Base-by-base conservation (phyloP, 2,329 filamentous ascomycete species). In the Trichoderma breve region DNA sequence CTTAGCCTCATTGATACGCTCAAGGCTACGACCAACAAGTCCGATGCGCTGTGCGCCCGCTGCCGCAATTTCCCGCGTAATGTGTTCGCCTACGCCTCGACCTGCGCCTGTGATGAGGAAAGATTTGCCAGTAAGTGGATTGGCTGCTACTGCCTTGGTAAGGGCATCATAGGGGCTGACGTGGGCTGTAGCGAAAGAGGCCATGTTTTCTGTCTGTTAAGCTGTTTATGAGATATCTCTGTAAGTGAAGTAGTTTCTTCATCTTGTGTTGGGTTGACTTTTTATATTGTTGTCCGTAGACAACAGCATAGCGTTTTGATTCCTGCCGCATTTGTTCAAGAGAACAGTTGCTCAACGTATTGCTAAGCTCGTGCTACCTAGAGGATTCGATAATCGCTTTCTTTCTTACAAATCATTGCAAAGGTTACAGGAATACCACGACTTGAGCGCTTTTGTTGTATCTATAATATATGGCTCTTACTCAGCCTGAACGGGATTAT, bases 381-480 rank as follows among this genome's bases (percentile, higher is more conserved):
- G 39, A 43, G 39, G 39, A n/a, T n/a, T 43, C 39, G 9, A n/a
- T n/a, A n/a, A 43, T n/a, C 7, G 15, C 18, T 43, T 43, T 43
- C 15, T 43, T 43, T 9, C 39, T 43, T 43, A 43, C 39, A n/a
- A 43, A 43, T 43, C 39, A n/a, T 9, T 43, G 18, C 9, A n/a
- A n/a, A n/a, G 0, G 18, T 4, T n/a, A 3, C 18, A 3, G 4
- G 0, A 43, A 43, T 43, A n/a, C 18, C 39, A n/a, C 0, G 18
- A 43, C 24, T 43, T 43, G 39, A 43, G 39, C 7, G 3, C 7
- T 9, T 39, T 43, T 43, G 39, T 43, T 43, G 5, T n/a, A 43
- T n/a, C 39, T n/a, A 4, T 9, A n/a, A 43, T 43, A 2, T 9
- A 18, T 43, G 18, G 15, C 18, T 43, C n/a, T 43, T 43, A 43